These are phyloP conservation scores for Malus sylvestris DNA, from an alignment of 306 rosid species.

Conservation along the genomic window DNA sequence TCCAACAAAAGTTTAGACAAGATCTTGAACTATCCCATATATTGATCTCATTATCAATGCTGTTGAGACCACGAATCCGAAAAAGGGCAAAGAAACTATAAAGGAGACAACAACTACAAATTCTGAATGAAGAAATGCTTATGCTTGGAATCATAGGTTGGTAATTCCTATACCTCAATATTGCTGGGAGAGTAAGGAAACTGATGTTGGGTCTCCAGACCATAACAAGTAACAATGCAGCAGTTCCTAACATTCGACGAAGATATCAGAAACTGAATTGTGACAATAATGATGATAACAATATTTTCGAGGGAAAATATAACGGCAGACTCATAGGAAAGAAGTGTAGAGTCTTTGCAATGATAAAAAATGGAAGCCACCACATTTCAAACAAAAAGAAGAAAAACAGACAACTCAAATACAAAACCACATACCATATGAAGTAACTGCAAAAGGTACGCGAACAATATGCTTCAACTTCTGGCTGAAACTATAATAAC, in stretches of 20 bases:
- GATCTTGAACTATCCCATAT: neutral
- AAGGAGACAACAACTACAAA: neutral
- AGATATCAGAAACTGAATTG: neutral
- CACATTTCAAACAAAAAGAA: neutral
- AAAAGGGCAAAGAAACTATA: neutral
- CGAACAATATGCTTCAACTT: slow-evolving; percentile 93
- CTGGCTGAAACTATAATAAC: slow-evolving; percentile 99
- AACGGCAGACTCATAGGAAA: neutral
- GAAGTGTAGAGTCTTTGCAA: neutral
- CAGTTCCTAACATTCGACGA: slow-evolving; percentile 67
- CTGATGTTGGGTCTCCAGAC: slow-evolving; percentile 83
- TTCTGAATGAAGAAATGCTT: neutral
- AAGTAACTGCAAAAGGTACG: slow-evolving; percentile 79
- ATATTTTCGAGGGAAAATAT: neutral
- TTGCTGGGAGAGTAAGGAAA: slow-evolving; percentile 59
- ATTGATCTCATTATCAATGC: neutral
- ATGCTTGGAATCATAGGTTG: neutral
- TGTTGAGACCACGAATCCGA: neutral
- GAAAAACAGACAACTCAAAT: slow-evolving; percentile 6
- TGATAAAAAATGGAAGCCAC: neutral
- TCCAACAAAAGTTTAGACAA: neutral
- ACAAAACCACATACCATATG: slow-evolving; percentile 64
- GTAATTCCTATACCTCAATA: slow-evolving; percentile 53
- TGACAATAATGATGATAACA: neutral
- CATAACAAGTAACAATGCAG: slow-evolving; percentile 86